Conservation (phyloP, 305 asterid species). For the Caryopteris hybrid region DNA sequence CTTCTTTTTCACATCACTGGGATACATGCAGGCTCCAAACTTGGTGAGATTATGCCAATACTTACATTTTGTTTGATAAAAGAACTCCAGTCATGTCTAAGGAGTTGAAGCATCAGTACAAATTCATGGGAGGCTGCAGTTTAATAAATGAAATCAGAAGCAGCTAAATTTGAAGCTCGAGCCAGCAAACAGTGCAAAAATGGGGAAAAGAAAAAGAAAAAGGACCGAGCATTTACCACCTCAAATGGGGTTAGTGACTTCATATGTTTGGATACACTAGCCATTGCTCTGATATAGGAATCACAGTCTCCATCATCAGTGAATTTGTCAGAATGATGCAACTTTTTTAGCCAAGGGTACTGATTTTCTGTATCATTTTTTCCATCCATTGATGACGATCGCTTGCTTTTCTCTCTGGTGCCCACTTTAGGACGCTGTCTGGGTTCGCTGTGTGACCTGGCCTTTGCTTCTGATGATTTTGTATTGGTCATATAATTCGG, state of each 20-base stretch:
- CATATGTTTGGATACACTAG: constrained; percentile 27
- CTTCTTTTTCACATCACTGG: constrained; percentile 4
- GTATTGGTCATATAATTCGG: constrained; percentile 69
- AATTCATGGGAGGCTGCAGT: constrained; percentile 50
- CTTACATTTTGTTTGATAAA: background rate
- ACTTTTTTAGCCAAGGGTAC: constrained; percentile 44
- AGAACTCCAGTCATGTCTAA: constrained; percentile 7
- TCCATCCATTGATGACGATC: constrained; percentile 42
- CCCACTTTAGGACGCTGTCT: constrained; percentile 53
- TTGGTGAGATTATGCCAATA: background rate
- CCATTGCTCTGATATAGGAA: constrained; percentile 19
- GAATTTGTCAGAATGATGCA: constrained; percentile 31
- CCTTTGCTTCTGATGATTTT: constrained; percentile 61
- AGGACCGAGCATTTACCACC: constrained; percentile 19
- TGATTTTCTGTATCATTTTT: constrained; percentile 37
- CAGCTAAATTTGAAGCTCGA: constrained; percentile 4
- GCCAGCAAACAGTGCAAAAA: constrained; percentile 3
- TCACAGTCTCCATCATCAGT: constrained; percentile 30
- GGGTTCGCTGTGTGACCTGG: constrained; percentile 78
- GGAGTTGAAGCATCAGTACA: constrained; percentile 36
- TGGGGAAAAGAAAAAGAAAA: background rate
- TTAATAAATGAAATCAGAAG: constrained; percentile 22
- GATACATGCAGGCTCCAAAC: background rate
- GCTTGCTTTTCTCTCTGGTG: constrained; percentile 35
- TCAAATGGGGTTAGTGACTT: constrained; percentile 28